These are phyloP conservation scores for Barnettozyma wickerhamii DNA, from an alignment of 805 yeast genomes.

Conservation along the genomic window DNA sequence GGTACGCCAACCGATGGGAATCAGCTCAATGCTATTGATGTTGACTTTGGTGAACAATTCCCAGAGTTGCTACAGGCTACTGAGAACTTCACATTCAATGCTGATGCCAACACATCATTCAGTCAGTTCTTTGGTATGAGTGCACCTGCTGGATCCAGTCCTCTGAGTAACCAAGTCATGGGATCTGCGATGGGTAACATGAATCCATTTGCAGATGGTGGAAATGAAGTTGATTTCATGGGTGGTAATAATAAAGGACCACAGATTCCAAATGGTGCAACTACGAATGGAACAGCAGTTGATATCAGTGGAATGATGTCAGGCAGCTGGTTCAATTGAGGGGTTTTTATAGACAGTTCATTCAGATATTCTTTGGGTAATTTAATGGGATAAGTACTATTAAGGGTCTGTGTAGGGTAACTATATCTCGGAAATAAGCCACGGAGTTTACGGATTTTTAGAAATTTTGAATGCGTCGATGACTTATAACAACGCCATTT, in stretches of 20 bases:
- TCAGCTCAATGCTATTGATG: constrained; percentile 9
- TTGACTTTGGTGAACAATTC: constrained; percentile 9
- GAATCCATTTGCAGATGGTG: constrained; percentile 5
- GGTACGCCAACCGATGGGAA: constrained; percentile 6
- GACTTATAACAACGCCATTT: too few species aligned
- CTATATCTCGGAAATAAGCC: too few species aligned
- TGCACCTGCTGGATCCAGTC: background rate
- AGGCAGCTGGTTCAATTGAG: constrained; percentile 23
- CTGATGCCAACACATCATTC: constrained; percentile 14
- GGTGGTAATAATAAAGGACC: background rate
- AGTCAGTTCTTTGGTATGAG: constrained; percentile 19
- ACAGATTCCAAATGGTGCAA: too few species aligned
- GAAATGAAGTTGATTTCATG: background rate
- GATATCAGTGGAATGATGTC: constrained; percentile 19
- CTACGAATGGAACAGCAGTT: constrained; percentile 4
- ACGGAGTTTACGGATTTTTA: too few species aligned
- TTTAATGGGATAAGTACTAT: too few species aligned
- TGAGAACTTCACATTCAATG: constrained; percentile 10
- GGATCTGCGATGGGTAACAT: constrained; percentile 6
- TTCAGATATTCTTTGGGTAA: too few species aligned
- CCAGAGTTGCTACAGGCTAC: constrained; percentile 11
- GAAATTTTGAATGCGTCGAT: too few species aligned
- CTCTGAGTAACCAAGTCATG: constrained; percentile 1
- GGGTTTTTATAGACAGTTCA: background rate
- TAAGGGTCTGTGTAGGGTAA: too few species aligned